A percentile compares a stretch with the other conserved stretches of the same genome.
Evolutionary conservation across 1,139 yeast genomes (phyloP).

Genomic region (Lodderomyces oxycetoniae): DNA sequence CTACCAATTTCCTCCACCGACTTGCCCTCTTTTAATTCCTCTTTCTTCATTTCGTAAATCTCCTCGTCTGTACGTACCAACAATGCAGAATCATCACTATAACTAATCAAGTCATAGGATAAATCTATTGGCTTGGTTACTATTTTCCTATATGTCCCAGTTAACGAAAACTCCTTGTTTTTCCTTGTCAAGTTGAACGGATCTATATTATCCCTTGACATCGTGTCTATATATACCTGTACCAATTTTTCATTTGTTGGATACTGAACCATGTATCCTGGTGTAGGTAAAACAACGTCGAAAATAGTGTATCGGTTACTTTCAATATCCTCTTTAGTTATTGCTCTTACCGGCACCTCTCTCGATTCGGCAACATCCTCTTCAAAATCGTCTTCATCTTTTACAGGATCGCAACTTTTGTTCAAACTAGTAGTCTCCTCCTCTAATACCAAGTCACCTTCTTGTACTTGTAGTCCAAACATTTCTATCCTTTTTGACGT

Average conservation of each 20-base stretch:
- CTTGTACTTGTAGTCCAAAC: constrained; percentile 65
- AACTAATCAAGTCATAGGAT: constrained; percentile 60
- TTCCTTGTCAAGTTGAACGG: constrained; percentile 81
- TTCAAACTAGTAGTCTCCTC: constrained; percentile 18
- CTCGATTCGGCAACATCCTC: constrained; percentile 60
- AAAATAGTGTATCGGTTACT: constrained; percentile 58
- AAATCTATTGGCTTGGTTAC: constrained; percentile 63
- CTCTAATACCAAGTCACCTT: constrained; percentile 74
- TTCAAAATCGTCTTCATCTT: constrained; percentile 37
- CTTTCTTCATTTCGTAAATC: constrained; percentile 33
- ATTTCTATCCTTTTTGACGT: constrained; percentile 72
- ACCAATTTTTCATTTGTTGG: constrained; percentile 64
- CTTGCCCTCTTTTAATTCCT: neutral
- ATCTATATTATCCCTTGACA: constrained; percentile 79
- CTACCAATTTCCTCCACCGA: constrained; percentile 29
- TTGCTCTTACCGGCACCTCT: constrained; percentile 59
- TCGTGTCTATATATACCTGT: constrained; percentile 62
- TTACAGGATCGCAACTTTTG: constrained; percentile 21
- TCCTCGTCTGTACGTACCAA: constrained; percentile 82
- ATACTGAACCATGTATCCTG: constrained; percentile 85
- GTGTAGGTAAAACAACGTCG: constrained; percentile 89
- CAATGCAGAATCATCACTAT: constrained; percentile 60
- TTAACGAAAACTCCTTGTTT: constrained; percentile 81
- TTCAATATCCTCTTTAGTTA: constrained; percentile 69
- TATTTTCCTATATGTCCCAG: constrained; percentile 85